Evolutionary conservation across 2,329 filamentous ascomycete species (phyloP).

Genomic region (Stagonosporopsis vannaccii): DNA sequence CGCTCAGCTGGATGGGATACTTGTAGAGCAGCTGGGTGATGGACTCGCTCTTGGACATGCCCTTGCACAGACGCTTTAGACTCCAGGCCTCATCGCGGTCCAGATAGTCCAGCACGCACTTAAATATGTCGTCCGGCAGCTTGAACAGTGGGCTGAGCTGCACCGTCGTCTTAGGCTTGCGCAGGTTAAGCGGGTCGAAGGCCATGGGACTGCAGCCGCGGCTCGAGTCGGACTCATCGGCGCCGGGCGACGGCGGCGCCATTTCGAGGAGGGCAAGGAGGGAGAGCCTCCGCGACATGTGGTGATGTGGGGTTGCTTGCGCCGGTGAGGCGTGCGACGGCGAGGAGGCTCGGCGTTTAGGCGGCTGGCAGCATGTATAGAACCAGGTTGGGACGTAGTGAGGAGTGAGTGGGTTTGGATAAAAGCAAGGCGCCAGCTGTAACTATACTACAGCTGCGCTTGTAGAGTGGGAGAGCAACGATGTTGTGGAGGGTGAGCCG

Average conservation of each 20-base stretch:
- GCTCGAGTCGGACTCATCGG: conserved; percentile 29
- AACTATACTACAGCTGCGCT: background rate
- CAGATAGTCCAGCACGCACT: conserved; percentile 46
- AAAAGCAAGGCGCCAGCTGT: background rate
- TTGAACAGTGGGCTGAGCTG: conserved; percentile 38
- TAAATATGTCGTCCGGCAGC: conserved; percentile 48
- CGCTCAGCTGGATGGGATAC: conserved; percentile 41
- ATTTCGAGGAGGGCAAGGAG: conserved; percentile 34
- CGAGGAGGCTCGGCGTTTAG: background rate
- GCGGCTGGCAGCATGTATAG: background rate
- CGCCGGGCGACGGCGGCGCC: conserved; percentile 27
- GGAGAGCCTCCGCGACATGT: conserved; percentile 19
- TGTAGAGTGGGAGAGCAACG: background rate
- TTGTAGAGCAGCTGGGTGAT: conserved; percentile 44
- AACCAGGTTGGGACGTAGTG: background rate
- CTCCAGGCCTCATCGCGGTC: conserved; percentile 43
- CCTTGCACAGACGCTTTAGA: conserved; percentile 44
- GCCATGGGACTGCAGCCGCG: conserved; percentile 34
- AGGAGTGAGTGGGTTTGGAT: background rate
- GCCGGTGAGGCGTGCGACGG: conserved; percentile 5
- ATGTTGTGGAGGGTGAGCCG: background rate
- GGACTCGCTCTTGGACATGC: conserved; percentile 39
- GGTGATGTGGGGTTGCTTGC: background rate
- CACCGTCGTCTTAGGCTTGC: conserved; percentile 23
- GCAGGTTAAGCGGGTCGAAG: conserved; percentile 27